phyloP scores from a whole-genome alignment of 169 alveolate genomes.

The Cryptosporidium ryanae region DNA sequence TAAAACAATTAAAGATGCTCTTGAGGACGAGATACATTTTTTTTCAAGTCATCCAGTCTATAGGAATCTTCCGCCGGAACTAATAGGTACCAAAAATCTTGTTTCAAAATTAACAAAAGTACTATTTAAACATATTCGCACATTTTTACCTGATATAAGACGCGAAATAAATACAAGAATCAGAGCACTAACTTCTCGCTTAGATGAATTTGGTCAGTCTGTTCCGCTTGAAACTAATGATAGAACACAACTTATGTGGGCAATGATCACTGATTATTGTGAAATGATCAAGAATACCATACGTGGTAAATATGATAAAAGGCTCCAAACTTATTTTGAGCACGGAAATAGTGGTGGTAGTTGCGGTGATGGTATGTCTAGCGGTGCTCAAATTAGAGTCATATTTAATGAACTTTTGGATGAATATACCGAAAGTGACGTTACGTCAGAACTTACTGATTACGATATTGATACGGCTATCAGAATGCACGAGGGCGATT shows the following conservation, averaged over 20 bases:
- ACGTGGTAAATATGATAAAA: slow-evolving; percentile 93
- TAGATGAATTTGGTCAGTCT: slow-evolving; percentile 91
- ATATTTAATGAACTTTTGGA: slow-evolving; percentile 92
- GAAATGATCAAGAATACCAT: slow-evolving; percentile 94
- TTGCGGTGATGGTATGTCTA: slow-evolving; percentile 83
- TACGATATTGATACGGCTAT: slow-evolving; percentile 96
- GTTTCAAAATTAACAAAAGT: slow-evolving; percentile 95
- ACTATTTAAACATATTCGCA: slow-evolving; percentile 94
- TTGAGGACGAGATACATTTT: slow-evolving; percentile 91
- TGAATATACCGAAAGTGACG: slow-evolving; percentile 85
- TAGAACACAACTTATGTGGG: slow-evolving; percentile 96
- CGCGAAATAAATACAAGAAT: slow-evolving; percentile 88
- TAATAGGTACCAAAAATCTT: slow-evolving; percentile 95
- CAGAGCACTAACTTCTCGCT: slow-evolving; percentile 80
- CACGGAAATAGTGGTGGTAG: slow-evolving; percentile 79
- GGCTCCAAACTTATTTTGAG: slow-evolving; percentile 83
- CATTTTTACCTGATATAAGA: slow-evolving; percentile 95
- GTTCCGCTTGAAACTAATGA: slow-evolving; percentile 92
- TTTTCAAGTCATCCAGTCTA: slow-evolving; percentile 94
- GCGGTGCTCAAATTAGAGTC: slow-evolving; percentile 89
- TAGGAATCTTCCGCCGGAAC: slow-evolving; percentile 90
- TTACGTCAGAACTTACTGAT: slow-evolving; percentile 89
- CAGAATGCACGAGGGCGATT: slow-evolving; percentile 96
- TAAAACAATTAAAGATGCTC: slow-evolving; percentile 88
- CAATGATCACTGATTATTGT: slow-evolving; percentile 97